Evolutionary conservation across 805 yeast genomes (phyloP), one percentile per base, ranked within the genome.

Genomic region (Schwanniomyces sp.): DNA sequence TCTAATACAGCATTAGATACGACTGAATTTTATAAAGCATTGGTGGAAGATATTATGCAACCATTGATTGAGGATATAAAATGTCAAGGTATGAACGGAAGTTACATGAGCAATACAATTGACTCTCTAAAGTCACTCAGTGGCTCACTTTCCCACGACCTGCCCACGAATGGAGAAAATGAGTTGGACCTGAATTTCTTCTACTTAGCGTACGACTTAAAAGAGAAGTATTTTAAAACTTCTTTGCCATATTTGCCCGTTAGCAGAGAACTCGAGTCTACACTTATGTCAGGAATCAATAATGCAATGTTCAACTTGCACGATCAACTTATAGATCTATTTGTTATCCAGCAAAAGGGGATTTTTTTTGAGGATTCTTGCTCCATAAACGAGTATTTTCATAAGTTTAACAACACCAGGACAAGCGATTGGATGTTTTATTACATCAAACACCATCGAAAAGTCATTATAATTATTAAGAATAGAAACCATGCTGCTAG

Each of bases 371-470:
- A 49, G 16, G 48, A 47, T 0, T 46, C 50, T 4, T 52, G 54
- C 34, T 41, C 52, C 6, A 52, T 63, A 40, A 52, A 58, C 18
- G 78, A 73, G 52, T 70, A 62, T 52, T 66, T 72, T 41, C 75
- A 73, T 54, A 73, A 73, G 48, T 72, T 71, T 52, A 67, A 67
- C 36, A 63, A 66, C 49, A 67, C 66, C 46, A 67, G 62, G 44
- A 50, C 49, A 27, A 71, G 63, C 47, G 75, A 70, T 56, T 72
- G 77, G 77, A 66, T 72, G 66, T 66, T 73, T 49, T 73, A 73
- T 53, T 67, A 64, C 47, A 55, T 71, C 39, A 61, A 60, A 36
- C 56, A 63, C 45, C 57, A 61, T 25, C 54, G 54, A 4, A 66
- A 64, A 46, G 61, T 56, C 46, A 66, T 72, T 38, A 60, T 70